Percentiles rank a stretch among this genome's conserved stretches.
Evolutionary conservation across 2,329 filamentous ascomycete genomes (phyloP).

Genomic region (Simplicillium aogashimaense): DNA sequence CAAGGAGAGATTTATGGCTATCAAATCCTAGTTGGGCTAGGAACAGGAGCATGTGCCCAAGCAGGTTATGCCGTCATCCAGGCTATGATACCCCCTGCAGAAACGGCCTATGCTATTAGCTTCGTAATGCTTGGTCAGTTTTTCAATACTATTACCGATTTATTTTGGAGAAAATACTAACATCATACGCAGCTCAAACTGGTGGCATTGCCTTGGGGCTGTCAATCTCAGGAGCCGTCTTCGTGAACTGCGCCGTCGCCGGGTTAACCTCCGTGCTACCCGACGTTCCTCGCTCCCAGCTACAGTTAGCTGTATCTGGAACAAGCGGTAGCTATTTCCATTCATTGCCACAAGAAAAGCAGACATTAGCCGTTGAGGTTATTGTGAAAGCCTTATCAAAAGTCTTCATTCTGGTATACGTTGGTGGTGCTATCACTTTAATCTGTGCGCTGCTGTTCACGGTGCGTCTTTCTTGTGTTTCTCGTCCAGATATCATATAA

Average conservation of each 20-base stretch:
- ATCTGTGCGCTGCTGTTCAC: too few species aligned
- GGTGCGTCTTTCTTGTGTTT: too few species aligned
- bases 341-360: slow-evolving; percentile 8
- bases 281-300: slow-evolving; percentile 10
- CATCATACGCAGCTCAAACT: too few species aligned
- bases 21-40: slow-evolving; percentile 19
- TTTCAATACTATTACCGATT: background rate
- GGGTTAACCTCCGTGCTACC: slow-evolving; percentile 6
- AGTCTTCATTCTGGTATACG: slow-evolving; percentile 12
- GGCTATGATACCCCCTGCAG: slow-evolving; percentile 15
- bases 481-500: too few species aligned
- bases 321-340: slow-evolving; percentile 6
- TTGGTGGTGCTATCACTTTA: background rate
- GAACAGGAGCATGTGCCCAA: slow-evolving; percentile 21
- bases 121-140: slow-evolving; percentile 17
- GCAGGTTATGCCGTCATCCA: slow-evolving; percentile 22
- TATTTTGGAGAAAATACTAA: too few species aligned
- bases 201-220: too few species aligned
- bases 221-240: too few species aligned
- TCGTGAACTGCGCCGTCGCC: too few species aligned
- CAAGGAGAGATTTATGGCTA: slow-evolving; percentile 18
- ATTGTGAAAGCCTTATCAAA: slow-evolving; percentile 13
- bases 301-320: slow-evolving; percentile 14
- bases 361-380: slow-evolving; percentile 11
- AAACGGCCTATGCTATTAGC: slow-evolving; percentile 19